Evolutionary conservation across 1,284 basidiomycete species (phyloP), one percentile per base, ranked within the genome.

Genomic region (Ceratobasidium papillatum): DNA sequence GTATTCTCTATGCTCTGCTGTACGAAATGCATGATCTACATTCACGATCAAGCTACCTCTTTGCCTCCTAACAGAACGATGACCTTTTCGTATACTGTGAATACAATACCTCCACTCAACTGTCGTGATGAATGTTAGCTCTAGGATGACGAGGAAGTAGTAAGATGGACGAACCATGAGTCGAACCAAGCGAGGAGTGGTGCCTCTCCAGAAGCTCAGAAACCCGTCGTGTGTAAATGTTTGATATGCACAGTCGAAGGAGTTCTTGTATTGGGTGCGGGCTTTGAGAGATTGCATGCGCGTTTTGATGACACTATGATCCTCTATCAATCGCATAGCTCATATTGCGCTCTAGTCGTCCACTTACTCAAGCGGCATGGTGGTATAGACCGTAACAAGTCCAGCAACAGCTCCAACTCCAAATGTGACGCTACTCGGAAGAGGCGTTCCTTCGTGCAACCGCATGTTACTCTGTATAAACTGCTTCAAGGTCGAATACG

Each of bases 231-330:
- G 94, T 0, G 91, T 94, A 77, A 94, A 90, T 79, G 97, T 96
- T 54, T 95, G 87, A 80, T 96, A 96, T 3, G 90, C 94, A 80
- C 96, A 99, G 80, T 98, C 95, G 84, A 98, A 93, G 0, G 96
- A 92, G 81, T 96, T 98, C 51, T 90, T 88, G 82, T 99, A 99
- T 78, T 95, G 90, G 52, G 87, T 84, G 22, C 89, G 86, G 1
- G 96, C 97, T 77, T 90, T 88, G 36, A 99, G 86, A 0, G 94
- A 92, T 82, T 99, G 97, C 97, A 99, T 99, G 52, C 97, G 89
- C 12, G 97, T 99, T 84, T 99, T 99, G 84, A 99, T 90, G 22
- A 99, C 96, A 80, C 95, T 97, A 78, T 43, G 54, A n/a, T 25
- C 30, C 22, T 17, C 12, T 51, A 71, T 25, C 32, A 56, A 38